A percentile compares a stretch with the other conserved stretches of the same genome.
Evolutionary conservation across 345 rosid species (phyloP).

Genomic region (Salix dunnii): DNA sequence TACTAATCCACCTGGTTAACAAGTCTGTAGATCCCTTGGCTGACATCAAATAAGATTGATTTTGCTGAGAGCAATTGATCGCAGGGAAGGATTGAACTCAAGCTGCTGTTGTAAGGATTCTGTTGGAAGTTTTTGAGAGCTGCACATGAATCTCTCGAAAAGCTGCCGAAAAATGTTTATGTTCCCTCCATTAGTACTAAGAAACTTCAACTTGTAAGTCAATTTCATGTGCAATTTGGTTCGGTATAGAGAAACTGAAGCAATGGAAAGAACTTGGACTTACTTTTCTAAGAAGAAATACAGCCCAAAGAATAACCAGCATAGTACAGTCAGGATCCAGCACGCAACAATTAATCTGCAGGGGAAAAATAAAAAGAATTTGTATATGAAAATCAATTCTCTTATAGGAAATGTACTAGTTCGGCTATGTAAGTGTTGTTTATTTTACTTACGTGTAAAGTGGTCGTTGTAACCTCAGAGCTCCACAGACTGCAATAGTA

Average conservation of each 20-base stretch:
- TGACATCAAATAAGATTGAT: constrained; percentile 39
- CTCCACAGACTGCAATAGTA: constrained; percentile 46
- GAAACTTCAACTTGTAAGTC: not conserved
- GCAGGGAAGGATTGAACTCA: constrained; percentile 68
- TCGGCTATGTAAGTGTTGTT: not conserved
- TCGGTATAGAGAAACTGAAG: not conserved
- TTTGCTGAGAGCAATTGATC: constrained; percentile 49
- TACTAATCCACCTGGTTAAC: constrained; percentile 39
- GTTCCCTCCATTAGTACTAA: not conserved
- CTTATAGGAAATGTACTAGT: not conserved
- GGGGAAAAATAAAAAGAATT: not conserved
- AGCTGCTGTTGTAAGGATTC: constrained; percentile 57
- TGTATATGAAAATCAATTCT: not conserved
- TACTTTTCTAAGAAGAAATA: constrained; percentile 56
- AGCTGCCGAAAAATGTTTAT: constrained; percentile 32
- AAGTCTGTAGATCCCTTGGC: constrained; percentile 48
- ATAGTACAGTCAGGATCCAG: constrained; percentile 58
- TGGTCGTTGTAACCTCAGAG: constrained; percentile 34
- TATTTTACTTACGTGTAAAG: constrained; percentile 40
- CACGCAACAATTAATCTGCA: constrained; percentile 51
- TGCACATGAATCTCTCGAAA: constrained; percentile 53
- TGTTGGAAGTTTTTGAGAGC: constrained; percentile 54
- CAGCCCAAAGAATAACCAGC: constrained; percentile 60
- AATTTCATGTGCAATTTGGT: not conserved
- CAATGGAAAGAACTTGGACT: constrained; percentile 10